A percentile compares a stretch with the other conserved stretches of the same genome.
Evolutionary conservation across 495 filamentous ascomycete species (phyloP).

Genomic region (Aspergillus indologenus): DNA sequence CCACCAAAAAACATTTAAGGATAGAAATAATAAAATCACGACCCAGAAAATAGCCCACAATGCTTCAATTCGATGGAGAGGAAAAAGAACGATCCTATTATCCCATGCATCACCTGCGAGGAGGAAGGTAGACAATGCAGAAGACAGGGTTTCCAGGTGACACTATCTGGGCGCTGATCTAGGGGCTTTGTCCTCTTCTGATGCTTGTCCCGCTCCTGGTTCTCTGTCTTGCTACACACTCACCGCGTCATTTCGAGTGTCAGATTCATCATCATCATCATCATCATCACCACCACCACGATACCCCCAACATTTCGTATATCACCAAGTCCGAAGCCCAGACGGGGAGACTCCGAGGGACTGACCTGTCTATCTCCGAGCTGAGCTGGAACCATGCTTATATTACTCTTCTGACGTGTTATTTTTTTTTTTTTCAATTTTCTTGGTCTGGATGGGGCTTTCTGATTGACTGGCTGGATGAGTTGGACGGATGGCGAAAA

Average conservation of each 20-base stretch:
- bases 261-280: no score
- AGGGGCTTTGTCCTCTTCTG: not conserved
- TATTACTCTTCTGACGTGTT: constrained; percentile 13
- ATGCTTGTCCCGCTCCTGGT: not conserved
- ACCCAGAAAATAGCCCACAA: not conserved
- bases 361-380: not conserved
- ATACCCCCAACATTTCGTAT: not conserved
- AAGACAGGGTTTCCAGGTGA: not conserved
- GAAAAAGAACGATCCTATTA: not conserved
- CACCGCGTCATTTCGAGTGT: no score
- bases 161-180: not conserved
- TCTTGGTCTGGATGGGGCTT: constrained; percentile 9
- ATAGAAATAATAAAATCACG: not conserved
- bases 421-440: constrained; percentile 6
- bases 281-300: not conserved
- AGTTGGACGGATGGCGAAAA: not conserved
- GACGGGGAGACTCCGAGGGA: not conserved
- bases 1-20: constrained; percentile 7
- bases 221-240: not conserved
- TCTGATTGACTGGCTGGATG: constrained; percentile 10
- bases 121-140: not conserved
- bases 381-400: constrained; percentile 12
- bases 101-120: not conserved
- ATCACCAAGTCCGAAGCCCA: not conserved
- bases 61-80: not conserved